Base-by-base conservation (phyloP, 2,329 filamentous ascomycete genomes). In the Penicillium sp. region DNA sequence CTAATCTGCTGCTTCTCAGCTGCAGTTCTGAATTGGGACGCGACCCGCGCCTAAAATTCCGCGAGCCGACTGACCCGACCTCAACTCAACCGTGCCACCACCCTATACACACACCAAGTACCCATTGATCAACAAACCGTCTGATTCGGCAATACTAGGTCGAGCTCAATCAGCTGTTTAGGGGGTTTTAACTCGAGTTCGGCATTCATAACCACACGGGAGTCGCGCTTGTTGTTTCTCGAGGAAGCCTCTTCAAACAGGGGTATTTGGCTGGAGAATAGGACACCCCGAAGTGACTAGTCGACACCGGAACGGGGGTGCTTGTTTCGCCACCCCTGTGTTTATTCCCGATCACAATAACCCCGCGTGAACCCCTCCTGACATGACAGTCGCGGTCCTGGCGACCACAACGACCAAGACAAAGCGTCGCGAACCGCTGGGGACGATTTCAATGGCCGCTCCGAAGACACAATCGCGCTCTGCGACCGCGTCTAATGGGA, bases 301-400 rank as follows among this genome's bases (percentile, higher is more conserved):
- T 42, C 15, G 36, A 25, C 19, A 15, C 25, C 35, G 19, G n/a
- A 35, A 27, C 45, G 12, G 49, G 36, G 54, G 47, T 48, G 50
- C 27, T 29, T 10, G 10, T 35, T 66, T 70, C 54, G 31, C 39
- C 61, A 59, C 53, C 52, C 42, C 62, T 58, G 58, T 55, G 65
- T 68, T 62, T 61, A 63, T 61, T 60, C 57, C 65, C 64, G 60
- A 66, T 62, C 61, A 64, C 68, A 69, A 69, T 56, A 66, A 69
- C 62, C 64, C 68, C 63, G 65, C 66, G 66, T 62, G 55, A 62
- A 53, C 41, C 53, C 36, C 56, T 59, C 62, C 57, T 73, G 71
- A 71, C 68, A 76, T 76, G 73, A 76, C 70, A 70, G 68, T 65
- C 70, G 68, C 72, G 67, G 72, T 75, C 66, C 52, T 74, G 61